These are phyloP conservation scores for Perilla frutescens DNA, from an alignment of 257 asterid genomes.

Conservation along the genomic window DNA sequence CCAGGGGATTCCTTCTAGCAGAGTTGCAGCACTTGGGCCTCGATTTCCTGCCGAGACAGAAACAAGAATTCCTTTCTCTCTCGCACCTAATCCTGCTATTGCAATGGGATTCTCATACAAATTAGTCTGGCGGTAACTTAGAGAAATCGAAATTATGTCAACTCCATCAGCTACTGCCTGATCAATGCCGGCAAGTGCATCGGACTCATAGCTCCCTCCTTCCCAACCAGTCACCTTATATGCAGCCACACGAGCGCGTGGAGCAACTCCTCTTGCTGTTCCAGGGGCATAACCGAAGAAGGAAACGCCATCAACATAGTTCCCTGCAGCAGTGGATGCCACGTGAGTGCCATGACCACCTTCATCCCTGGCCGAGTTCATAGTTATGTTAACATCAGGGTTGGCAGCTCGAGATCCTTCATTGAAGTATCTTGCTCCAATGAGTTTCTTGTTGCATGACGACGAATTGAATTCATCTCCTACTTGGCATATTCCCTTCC, in stretches of 20 bases:
- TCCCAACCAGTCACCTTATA: slow-evolving; percentile 46
- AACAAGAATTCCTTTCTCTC: slow-evolving; percentile 50
- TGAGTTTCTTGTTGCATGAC: slow-evolving; percentile 46
- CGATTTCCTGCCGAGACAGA: slow-evolving; percentile 53
- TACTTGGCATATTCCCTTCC: slow-evolving; percentile 54
- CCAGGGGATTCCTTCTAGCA: slow-evolving; percentile 52
- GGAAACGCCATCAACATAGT: slow-evolving; percentile 39
- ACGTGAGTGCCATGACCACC: slow-evolving; percentile 54
- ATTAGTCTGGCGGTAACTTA: slow-evolving; percentile 5
- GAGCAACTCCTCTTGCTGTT: slow-evolving; percentile 54
- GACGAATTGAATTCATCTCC: slow-evolving; percentile 53
- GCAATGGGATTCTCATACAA: slow-evolving; percentile 48
- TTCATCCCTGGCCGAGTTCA: slow-evolving; percentile 51
- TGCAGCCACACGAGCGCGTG: slow-evolving; percentile 45
- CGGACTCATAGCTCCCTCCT: slow-evolving; percentile 39
- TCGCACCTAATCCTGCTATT: slow-evolving; percentile 51
- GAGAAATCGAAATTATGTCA: slow-evolving; percentile 48
- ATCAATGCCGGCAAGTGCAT: slow-evolving; percentile 58
- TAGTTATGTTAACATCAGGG: slow-evolving; percentile 18
- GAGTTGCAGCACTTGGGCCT: slow-evolving; percentile 7
- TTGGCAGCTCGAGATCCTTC: slow-evolving; percentile 41
- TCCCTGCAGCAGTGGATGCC: slow-evolving; percentile 55
- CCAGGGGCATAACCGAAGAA: slow-evolving; percentile 54
- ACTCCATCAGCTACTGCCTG: slow-evolving; percentile 58
- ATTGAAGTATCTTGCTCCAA: slow-evolving; percentile 54